Evolutionary conservation across 2,329 filamentous ascomycete genomes (phyloP).

Genomic region (Talaromyces amestolkiae): DNA sequence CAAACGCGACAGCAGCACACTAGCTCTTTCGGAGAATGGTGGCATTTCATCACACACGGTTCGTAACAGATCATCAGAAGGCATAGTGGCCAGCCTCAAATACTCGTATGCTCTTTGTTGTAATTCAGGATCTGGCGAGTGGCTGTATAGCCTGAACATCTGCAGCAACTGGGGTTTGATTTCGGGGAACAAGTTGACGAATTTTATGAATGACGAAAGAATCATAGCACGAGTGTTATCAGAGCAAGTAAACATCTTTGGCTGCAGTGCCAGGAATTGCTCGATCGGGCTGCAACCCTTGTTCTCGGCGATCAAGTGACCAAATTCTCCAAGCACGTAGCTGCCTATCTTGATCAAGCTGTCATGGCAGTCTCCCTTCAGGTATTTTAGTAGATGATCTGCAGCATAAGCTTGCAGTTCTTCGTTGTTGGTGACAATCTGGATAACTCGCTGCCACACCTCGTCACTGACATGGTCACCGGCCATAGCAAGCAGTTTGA

Average conservation of each 20-base stretch:
- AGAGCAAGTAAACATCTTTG: constrained; percentile 84
- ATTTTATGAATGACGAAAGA: constrained; percentile 93
- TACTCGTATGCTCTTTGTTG: constrained; percentile 98
- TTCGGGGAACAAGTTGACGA: constrained; percentile 95
- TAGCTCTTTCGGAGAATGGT: constrained; percentile 91
- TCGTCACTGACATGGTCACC: constrained; percentile 98
- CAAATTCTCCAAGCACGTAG: constrained; percentile 94
- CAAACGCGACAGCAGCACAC: constrained; percentile 82
- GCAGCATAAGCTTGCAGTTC: constrained; percentile 95
- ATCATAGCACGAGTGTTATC: constrained; percentile 90
- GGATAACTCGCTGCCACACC: constrained; percentile 97
- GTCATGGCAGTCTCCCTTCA: constrained; percentile 93
- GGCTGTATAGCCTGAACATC: constrained; percentile 87
- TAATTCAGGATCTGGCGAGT: constrained; percentile 90
- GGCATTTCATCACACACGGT: constrained; percentile 99
- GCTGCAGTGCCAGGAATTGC: constrained; percentile 88
- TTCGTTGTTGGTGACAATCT: constrained; percentile 99
- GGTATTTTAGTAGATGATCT: constrained; percentile 85
- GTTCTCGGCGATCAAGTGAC: constrained; percentile 91
- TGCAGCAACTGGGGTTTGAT: constrained; percentile 93
- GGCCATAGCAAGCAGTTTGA: constrained; percentile 91
- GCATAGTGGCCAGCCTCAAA: constrained; percentile 76
- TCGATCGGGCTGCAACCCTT: constrained; percentile 93
- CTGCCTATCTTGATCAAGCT: constrained; percentile 96
- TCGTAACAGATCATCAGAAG: constrained; percentile 84